phyloP scores from a whole-genome alignment of 345 rosid species.

The Camelina hispida region DNA sequence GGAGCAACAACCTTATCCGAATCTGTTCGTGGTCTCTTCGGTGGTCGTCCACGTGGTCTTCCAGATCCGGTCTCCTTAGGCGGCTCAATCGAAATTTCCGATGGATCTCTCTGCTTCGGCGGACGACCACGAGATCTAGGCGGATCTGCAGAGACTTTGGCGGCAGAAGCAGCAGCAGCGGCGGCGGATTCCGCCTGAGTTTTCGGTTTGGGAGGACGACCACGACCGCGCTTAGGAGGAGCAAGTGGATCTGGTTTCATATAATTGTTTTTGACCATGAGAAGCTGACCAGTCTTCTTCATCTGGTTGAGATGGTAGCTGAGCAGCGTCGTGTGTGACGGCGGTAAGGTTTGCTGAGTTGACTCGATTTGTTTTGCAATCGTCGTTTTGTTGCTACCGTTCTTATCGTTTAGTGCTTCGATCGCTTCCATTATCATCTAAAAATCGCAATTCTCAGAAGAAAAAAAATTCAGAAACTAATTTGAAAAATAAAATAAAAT shows the following conservation, averaged over 20 bases:
- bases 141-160: slow-evolving; percentile 40
- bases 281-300: slow-evolving; percentile 68
- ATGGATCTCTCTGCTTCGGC: slow-evolving; percentile 56
- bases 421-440: slow-evolving; percentile 81
- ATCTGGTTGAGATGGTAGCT: slow-evolving; percentile 66
- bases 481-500: background rate
- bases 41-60: slow-evolving; percentile 74
- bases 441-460: background rate
- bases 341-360: slow-evolving; percentile 55
- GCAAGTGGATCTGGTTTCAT: slow-evolving; percentile 74
- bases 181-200: slow-evolving; percentile 25
- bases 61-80: slow-evolving; percentile 46
- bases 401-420: slow-evolving; percentile 56
- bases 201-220: slow-evolving; percentile 82
- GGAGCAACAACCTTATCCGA: slow-evolving; percentile 1
- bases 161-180: background rate
- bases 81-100: slow-evolving; percentile 43
- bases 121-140: slow-evolving; percentile 85
- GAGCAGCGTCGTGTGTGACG: slow-evolving; percentile 61
- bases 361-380: slow-evolving; percentile 69
- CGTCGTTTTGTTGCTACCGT: slow-evolving; percentile 63
- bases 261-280: slow-evolving; percentile 70
- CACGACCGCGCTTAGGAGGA: slow-evolving; percentile 82
- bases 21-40: slow-evolving; percentile 52
- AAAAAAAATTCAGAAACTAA: background rate